These are phyloP conservation scores for Boletellus emodensis DNA, from an alignment of 768 basidiomycete species.

Conservation along the genomic window DNA sequence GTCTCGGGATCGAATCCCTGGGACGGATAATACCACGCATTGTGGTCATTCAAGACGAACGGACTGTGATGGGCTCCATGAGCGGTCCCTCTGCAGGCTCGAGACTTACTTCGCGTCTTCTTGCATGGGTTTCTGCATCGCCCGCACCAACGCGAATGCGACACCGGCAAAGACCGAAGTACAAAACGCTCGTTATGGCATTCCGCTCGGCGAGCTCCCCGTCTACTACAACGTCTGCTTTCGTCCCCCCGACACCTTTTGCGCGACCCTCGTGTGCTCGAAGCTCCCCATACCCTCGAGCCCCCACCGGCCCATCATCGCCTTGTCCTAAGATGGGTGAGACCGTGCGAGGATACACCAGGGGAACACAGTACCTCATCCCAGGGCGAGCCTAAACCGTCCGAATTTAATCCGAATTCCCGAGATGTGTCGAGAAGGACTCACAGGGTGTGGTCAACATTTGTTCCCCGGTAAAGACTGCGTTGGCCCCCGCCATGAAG, in stretches of 20 bases:
- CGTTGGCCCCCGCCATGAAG: slow-evolving; percentile 98
- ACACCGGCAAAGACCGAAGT: slow-evolving; percentile 23
- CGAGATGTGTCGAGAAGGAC: slow-evolving; percentile 27
- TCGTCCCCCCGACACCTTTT: slow-evolving; percentile 42
- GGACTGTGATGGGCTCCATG: slow-evolving; percentile 22
- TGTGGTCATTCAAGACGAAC: slow-evolving; percentile 65
- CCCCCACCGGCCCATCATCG: slow-evolving; percentile 93
- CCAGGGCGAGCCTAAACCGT: slow-evolving; percentile 76
- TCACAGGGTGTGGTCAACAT: slow-evolving; percentile 97
- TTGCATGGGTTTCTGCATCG: slow-evolving; percentile 28
- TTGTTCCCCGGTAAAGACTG: slow-evolving; percentile 95
- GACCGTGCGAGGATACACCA: not conserved
- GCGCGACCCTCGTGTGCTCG: slow-evolving; percentile 60
- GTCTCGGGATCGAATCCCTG: slow-evolving; percentile 68
- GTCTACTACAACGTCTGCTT: no score
- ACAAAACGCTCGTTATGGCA: not conserved
- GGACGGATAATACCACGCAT: slow-evolving; percentile 83
- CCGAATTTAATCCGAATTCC: slow-evolving; percentile 4
- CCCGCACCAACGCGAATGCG: not conserved
- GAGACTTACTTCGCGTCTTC: slow-evolving; percentile 30
- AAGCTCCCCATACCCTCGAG: slow-evolving; percentile 89
- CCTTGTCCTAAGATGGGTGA: slow-evolving; percentile 61
- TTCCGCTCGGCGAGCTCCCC: not conserved
- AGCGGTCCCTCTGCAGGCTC: slow-evolving; percentile 1
- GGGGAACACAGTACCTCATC: slow-evolving; percentile 58